phyloP scores from a whole-genome alignment of 208 protist genomes.

The Leishmania arabica region DNA sequence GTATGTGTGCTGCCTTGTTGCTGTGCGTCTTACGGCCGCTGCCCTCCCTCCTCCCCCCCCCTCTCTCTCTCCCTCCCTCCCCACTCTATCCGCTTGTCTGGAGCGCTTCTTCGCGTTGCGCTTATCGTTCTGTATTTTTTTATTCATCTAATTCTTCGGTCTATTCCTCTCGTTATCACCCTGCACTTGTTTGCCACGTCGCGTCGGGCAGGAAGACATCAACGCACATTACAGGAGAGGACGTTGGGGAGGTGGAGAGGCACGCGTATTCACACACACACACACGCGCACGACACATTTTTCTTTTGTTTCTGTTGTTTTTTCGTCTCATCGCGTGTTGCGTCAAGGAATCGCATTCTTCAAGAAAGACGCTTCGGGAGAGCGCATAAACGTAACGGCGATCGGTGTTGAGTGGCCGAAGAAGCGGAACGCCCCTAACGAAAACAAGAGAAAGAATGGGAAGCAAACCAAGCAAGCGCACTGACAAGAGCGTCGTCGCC shows the following conservation, averaged over 20 bases:
- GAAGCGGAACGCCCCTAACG: neutral
- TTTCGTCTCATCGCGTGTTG: neutral
- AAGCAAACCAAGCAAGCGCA: conserved; percentile 26
- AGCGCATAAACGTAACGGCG: neutral
- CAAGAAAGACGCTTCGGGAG: neutral
- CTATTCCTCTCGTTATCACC: neutral
- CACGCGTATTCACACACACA: neutral
- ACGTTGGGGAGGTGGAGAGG: neutral
- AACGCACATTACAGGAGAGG: neutral
- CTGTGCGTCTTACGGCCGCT: neutral
- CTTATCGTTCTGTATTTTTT: no score
- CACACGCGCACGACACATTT: neutral
- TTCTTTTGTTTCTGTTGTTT: neutral
- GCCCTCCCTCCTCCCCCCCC: no score
- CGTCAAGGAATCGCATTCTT: neutral
- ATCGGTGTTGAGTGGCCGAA: neutral
- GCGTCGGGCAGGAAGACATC: neutral
- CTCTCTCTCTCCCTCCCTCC: neutral
- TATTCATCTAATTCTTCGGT: neutral
- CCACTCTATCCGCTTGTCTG: neutral
- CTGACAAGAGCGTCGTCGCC: conserved; percentile 6
- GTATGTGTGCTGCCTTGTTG: neutral
- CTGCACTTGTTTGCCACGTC: neutral
- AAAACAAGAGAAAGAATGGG: conserved; percentile 13
- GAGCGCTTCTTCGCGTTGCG: neutral